Evolutionary conservation across 352 stramenopile species (phyloP), one percentile per base, ranked within the genome.

Genomic region (Globisporangium acanthophoron): DNA sequence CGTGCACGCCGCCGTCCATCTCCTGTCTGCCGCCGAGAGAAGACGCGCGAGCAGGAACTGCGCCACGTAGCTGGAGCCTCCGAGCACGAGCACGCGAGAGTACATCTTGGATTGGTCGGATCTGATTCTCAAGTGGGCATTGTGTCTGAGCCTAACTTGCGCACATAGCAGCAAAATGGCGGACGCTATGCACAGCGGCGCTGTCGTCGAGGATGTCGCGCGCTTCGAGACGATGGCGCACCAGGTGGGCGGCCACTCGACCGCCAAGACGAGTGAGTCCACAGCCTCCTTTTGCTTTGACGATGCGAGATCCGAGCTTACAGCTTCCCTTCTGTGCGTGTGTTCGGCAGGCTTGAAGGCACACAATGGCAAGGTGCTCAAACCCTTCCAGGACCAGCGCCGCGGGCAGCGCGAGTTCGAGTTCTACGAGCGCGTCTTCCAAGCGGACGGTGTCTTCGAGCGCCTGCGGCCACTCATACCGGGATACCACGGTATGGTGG

Each of bases 331-430:
- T 40, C 21, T 27, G 45, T 21, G 29, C 8, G 20, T 59, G 24
- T 8, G 13, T 2, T 11, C 27, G 9, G 20, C 44, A 93, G 83
- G 80, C 62, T 56, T 94, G 41, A 87, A 86, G 45, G 59, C 81
- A 35, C 63, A 74, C 53, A 70, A 71, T n/a, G 86, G 78, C 0
- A 74, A 76, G 52, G 85, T 96, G 58, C 70, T 91, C 47, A 96
- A 96, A 64, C 87, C 84, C 8, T 96, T 94, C 61, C 87, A 96
- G 64, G 88, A 69, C 64, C 90, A 88, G 52, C 70, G 71, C 49
- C 73, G 87, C 21, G 87, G 87, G 12, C 73, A 91, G 61, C 75
- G 70, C 48, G 87, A 96, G 56, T 56, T 78, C 40, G 74, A 72
- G 46, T 94, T 96, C 61, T 96, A 96, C 62, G 66, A 86, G 59